Evolutionary conservation across 139 green algal species (phyloP), one percentile per base, ranked within the genome.

Genomic region (Gonium pectorale): DNA sequence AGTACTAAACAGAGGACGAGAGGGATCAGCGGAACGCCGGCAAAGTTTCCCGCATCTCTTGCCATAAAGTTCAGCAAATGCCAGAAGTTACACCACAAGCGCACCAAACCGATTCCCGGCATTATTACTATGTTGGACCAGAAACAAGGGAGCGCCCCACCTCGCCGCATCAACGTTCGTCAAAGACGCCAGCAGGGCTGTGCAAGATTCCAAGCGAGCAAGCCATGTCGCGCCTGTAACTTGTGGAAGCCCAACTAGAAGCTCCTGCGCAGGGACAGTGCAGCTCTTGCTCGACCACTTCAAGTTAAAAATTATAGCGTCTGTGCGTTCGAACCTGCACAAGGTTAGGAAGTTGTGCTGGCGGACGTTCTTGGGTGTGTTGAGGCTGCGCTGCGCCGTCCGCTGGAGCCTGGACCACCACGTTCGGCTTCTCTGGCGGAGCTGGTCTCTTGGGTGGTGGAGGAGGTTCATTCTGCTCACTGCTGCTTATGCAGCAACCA

Each of bases 81-180:
- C n/a, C n/a, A n/a, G n/a, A n/a, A n/a, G n/a, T n/a, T n/a, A n/a
- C n/a, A n/a, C n/a, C n/a, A n/a, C n/a, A n/a, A n/a, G n/a, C n/a
- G n/a, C n/a, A n/a, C n/a, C n/a, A n/a, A n/a, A n/a, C n/a, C n/a
- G n/a, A n/a, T n/a, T n/a, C n/a, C n/a, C n/a, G n/a, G n/a, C n/a
- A n/a, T n/a, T n/a, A n/a, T n/a, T n/a, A n/a, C n/a, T n/a, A n/a
- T n/a, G n/a, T n/a, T n/a, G n/a, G n/a, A n/a, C n/a, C n/a, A n/a
- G n/a, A n/a, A n/a, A n/a, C n/a, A n/a, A n/a, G n/a, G n/a, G n/a
- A n/a, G n/a, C n/a, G n/a, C n/a, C 44, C 43, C 44, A 79, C 70
- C 70, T 79, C 31, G 44, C 70, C 0, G 70, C 70, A n/a, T 79
- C 70, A 6, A 80, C 72, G 22, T 80, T 51, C 17, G 51, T 31